Evolutionary conservation across 2,329 filamentous ascomycete genomes (phyloP).

Genomic region (Stagonosporopsis rhizophila): DNA sequence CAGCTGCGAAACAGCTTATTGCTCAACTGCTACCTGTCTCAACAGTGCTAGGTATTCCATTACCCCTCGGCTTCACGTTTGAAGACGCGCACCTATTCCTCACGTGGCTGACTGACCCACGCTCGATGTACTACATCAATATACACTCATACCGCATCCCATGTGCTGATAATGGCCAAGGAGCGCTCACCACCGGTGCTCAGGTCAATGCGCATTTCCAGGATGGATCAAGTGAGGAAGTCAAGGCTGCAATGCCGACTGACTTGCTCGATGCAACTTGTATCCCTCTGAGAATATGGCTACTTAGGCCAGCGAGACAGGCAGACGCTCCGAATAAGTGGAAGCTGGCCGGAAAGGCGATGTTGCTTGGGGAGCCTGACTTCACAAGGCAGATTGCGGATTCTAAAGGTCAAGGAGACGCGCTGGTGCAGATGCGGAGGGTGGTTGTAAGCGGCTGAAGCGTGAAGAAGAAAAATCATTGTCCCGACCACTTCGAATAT

Average conservation of each 20-base stretch:
- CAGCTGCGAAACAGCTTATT: constrained; percentile 13
- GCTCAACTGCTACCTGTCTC: constrained; percentile 5
- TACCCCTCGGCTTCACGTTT: neutral
- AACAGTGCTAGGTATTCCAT: neutral
- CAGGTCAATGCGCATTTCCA: constrained; percentile 14
- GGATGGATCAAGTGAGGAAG: constrained; percentile 7
- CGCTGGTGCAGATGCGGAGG: constrained; percentile 3
- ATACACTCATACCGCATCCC: constrained; percentile 1
- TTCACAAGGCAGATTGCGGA: constrained; percentile 7
- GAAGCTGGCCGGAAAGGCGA: constrained; percentile 23
- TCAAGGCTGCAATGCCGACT: constrained; percentile 19
- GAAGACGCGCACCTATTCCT: constrained; percentile 24
- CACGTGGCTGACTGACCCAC: constrained; percentile 27
- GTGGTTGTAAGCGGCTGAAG: constrained; percentile 7
- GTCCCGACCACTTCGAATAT: no score
- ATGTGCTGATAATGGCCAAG: constrained; percentile 2
- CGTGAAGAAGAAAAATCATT: neutral
- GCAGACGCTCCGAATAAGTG: constrained; percentile 5
- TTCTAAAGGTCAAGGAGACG: constrained; percentile 4
- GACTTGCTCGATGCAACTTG: constrained; percentile 18
- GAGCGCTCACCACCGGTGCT: constrained; percentile 10
- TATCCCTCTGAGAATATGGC: constrained; percentile 20
- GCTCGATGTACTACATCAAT: constrained; percentile 24
- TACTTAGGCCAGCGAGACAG: constrained; percentile 13
- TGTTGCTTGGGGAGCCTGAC: constrained; percentile 26